Percentiles rank a stretch among this genome's conserved stretches.
phyloP scores from a whole-genome alignment of 257 asterid species.

The Solanum chilense region DNA sequence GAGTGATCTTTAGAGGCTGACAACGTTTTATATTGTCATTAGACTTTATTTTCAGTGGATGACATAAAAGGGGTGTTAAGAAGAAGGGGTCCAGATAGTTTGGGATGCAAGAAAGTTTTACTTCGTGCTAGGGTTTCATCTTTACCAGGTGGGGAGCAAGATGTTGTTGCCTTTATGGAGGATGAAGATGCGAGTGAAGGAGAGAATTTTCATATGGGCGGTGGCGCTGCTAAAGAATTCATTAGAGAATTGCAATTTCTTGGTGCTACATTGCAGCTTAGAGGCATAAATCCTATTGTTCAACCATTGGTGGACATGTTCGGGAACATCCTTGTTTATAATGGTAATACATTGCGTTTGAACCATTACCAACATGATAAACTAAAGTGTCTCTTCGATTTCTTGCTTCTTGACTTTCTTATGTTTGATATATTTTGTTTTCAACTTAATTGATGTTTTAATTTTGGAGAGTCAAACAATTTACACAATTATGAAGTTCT shows the following conservation, averaged over 20 bases:
- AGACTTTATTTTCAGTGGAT: slow-evolving; percentile 39
- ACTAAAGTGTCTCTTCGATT: neutral
- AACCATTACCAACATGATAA: neutral
- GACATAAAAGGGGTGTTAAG: slow-evolving; percentile 45
- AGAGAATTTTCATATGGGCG: neutral
- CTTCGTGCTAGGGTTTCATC: slow-evolving; percentile 12
- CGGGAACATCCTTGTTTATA: slow-evolving; percentile 79
- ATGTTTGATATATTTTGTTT: neutral
- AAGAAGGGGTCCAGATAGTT: slow-evolving; percentile 90
- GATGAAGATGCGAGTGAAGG: slow-evolving; percentile 8
- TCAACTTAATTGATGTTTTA: neutral
- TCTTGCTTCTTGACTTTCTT: neutral
- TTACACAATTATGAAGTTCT: neutral
- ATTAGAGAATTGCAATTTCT: slow-evolving; percentile 41
- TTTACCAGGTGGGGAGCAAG: slow-evolving; percentile 5
- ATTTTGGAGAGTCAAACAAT: neutral
- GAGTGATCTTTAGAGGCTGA: neutral
- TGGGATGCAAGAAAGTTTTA: slow-evolving; percentile 44
- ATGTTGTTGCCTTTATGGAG: slow-evolving; percentile 10
- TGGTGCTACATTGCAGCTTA: slow-evolving; percentile 88
- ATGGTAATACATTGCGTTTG: slow-evolving; percentile 35
- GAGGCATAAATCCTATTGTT: slow-evolving; percentile 56
- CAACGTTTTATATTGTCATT: neutral
- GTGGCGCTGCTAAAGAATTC: slow-evolving; percentile 7
- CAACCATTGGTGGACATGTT: slow-evolving; percentile 72